Conservation (phyloP, 2,329 filamentous ascomycete genomes). For the Phyllosticta citrichinensis region DNA sequence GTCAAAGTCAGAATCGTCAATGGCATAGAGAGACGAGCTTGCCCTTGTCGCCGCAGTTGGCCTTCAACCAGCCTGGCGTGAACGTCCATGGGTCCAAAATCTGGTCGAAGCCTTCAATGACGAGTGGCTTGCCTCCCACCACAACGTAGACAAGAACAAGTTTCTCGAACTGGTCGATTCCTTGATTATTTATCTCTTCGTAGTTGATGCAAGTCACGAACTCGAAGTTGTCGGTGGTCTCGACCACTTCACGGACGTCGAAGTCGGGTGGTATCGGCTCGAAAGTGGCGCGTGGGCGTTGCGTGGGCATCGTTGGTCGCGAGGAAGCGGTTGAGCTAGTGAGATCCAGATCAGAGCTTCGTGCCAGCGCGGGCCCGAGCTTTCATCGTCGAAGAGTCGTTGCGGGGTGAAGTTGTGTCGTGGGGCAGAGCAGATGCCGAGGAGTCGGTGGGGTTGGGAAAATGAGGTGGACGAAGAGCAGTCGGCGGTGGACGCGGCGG, state of each 20-base stretch:
- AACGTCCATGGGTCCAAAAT: constrained; percentile 70
- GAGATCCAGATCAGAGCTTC: neutral
- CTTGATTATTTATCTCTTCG: constrained; percentile 66
- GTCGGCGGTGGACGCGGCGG: neutral
- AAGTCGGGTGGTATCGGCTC: constrained; percentile 83
- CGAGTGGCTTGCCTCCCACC: constrained; percentile 72
- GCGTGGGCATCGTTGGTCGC: constrained; percentile 61
- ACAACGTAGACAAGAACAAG: constrained; percentile 77
- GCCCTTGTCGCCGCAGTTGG: constrained; percentile 72
- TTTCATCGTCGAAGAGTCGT: neutral
- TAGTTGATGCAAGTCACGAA: constrained; percentile 74
- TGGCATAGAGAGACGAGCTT: constrained; percentile 25
- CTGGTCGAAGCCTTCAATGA: constrained; percentile 80
- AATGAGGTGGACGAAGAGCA: neutral
- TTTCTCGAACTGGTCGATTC: constrained; percentile 72
- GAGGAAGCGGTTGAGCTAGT: neutral
- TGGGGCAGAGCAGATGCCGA: neutral
- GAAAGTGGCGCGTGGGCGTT: constrained; percentile 78
- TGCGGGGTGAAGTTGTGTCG: neutral
- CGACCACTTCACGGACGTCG: constrained; percentile 65
- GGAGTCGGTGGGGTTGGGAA: neutral
- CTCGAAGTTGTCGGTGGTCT: constrained; percentile 72
- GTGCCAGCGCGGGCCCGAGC: neutral
- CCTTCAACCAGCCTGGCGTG: constrained; percentile 67
- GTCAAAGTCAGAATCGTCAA: constrained; percentile 10